Evolutionary conservation across 2,329 filamentous ascomycete genomes (phyloP), one percentile per base, ranked within the genome.

Genomic region (Davidsoniella eucalypti): DNA sequence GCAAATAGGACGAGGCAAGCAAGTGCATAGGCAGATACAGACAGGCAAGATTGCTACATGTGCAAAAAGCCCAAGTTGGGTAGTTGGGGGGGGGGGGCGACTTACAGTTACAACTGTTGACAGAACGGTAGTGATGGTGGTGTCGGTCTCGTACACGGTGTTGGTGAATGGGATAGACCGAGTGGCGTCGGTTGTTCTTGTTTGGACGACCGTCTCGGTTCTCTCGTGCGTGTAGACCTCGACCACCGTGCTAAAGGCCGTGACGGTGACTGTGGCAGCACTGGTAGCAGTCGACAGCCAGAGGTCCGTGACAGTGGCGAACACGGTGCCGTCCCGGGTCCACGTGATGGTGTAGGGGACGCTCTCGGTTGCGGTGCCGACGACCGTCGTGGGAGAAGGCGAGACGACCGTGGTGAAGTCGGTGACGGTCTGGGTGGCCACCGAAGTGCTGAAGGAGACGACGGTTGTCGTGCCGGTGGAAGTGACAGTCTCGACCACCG

Each of bases 101-200:
- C n/a, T 26, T 50, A 51, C 42, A 41, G 52, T 53, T 23, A 54
- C 51, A 12, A 56, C 47, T 2, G 56, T 58, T 14, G 57, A 54
- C 2, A 55, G 47, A 18, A 54, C 50, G 18, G 55, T 54, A 25
- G 55, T 56, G 1, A 53, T 52, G 9, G 57, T 36, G 0, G 53
- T 54, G 25, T 55, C 47, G 3, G 57, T 57, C 2, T 55, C 51
- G 1, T 50, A 45, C 9, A 55, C 46, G 10, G 50, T 55, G 26
- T n/a, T 47, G 4, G 51, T 53, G 14, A 42, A 44, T 12, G 29
- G 23, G 18, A 47, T 16, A 25, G 44, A 47, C 14, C 49, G 44
- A n/a, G 45, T 52, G 23, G 44, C 17, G 18, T 47, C 26, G 8
- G 42, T 41, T 10, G 49, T 51, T 33, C 39, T 37, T 5, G 52